Base-by-base conservation (phyloP, 2,329 filamentous ascomycete genomes). In the Exophiala dermatitidis region DNA sequence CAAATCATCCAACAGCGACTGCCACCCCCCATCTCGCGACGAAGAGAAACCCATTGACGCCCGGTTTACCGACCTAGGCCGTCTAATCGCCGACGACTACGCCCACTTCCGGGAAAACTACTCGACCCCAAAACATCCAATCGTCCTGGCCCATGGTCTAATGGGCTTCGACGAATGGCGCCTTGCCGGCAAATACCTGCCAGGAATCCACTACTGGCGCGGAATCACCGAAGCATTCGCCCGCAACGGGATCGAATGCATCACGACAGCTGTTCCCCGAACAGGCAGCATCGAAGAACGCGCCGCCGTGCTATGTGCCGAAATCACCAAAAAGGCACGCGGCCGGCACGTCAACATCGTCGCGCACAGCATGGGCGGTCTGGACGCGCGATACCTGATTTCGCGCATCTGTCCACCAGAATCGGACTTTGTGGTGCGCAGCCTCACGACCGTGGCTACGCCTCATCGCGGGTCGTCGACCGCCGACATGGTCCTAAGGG, bases 351-450 rank as follows among this genome's bases (percentile, higher is more conserved):
- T 84, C 26, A 84, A 84, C 64, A 83, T 84, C 36, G 78, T 84
- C 62, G 81, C 81, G 76, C 74, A 76, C 68, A 75, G 72, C 60
- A 77, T 77, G 74, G 74, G 81, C 50, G 81, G 81, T 5, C 75
- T 84, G 47, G 81, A 84, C 64, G 75, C 81, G 32, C 73, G 81
- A 53, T 82, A 82, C 61, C 82, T 84, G 78, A 81, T 84, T 60
- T 82, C 77, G 54, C 73, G 70, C 40, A 68, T 84, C 26, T 53
- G 53, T 31, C 57, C 57, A 3, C 73, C 74, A 46, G 80, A 79
- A 6, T 70, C 71, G 2, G 80, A 83, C 47, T 88, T 95, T 60
- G 88, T 88, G 65, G 86, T 95, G 54, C 76, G 90, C 36, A 83
- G 80, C 0, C 66, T 84, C 60, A 84, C 81, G 0, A 84, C 81